Base-by-base conservation (phyloP, 192 early-diverging fungal species). In the Rhizophagus sp. region DNA sequence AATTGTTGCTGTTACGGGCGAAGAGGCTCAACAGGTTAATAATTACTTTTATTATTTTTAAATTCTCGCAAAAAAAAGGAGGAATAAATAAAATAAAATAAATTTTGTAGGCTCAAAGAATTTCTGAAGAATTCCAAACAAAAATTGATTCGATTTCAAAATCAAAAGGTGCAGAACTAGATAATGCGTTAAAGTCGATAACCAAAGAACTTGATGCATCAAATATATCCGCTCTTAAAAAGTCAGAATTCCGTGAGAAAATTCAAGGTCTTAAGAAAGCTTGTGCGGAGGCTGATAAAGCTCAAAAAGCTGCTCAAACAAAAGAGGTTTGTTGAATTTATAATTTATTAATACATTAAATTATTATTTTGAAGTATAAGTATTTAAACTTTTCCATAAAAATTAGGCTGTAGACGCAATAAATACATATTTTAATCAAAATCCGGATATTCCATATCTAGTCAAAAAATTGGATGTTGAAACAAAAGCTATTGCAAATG, bases 1-100 rank as follows among this genome's bases (percentile, higher is more conserved):
- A 79, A 94, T 99, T 69, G 91, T 97, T 30, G 97, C 95, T 47
- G 93, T 97, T 64, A 97, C 97, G 24, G 97, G 96, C 34, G 95
- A 96, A 79, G 97, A 95, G 83, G 98, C 97, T n/a, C 67, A 83
- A 62, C 82, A 83, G 63, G 78, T 79, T 62, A 73, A 65, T 65
- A n/a, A 25, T 44, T 2, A 2, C 6, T n/a, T 47, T 44, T 1
- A 44, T 24, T 62, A 4, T 39, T 50, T 57, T 34, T 75, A 24
- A 30, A 19, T 27, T 2, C 17, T 10, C 22, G 10, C 6, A 50
- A 49, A 25, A 36, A 12, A 33, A 25, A n/a, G n/a, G 62, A 2
- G 7, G 5, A 30, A 19, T 34, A 41, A 41, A 6, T 41, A 0
- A 41, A 41, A 41, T 9, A 41, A 36, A 5, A 41, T 52, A 19